Base-by-base conservation (phyloP, 2,329 filamentous ascomycete genomes). In the Sporothrix schenckii region DNA sequence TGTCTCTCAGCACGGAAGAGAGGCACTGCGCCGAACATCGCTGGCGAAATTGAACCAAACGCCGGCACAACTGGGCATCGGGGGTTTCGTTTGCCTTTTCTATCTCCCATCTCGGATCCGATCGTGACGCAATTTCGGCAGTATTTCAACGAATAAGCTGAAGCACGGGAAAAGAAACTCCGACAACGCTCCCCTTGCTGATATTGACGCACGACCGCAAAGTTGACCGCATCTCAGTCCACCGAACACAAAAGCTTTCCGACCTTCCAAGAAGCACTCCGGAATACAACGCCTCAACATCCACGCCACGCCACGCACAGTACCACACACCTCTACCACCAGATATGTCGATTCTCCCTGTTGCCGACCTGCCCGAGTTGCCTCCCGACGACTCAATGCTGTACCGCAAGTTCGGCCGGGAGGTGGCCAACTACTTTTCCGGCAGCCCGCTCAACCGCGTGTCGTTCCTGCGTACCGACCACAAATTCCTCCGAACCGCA, bases 361-460 rank as follows among this genome's bases (percentile, higher is more conserved):
- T 67, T 27, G 66, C 72, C 53, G 69, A 70, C 71, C 78, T 81
- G 47, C 85, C 85, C 70, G 80, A 83, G 74, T 79, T 84, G 70
- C 79, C 82, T 69, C 79, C 80, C 79, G 80, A 86, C 80, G 81
- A 85, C 79, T 88, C 86, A 14, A 92, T 93, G 88, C 83, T 95
- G 76, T 88, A 89, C 75, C 84, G 87, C 71, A 92, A 90, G 77
- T 94, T 93, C 80, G 92, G 92, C 79, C 89, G 87, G 74, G 92
- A 94, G 80, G 84, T 92, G 72, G 86, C 90, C 77, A 95, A 94
- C 81, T 95, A 95, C 86, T 95, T 94, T 80, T 88, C 91, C 66
- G 91, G 92, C 74, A 90, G 87, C 69, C 91, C 89, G 7, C 80
- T 94, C 70, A 94, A 95, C 82, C 89, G 92, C 60, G 86, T 94